A percentile compares a stretch with the other conserved stretches of the same genome.
These are phyloP conservation scores for Elsinoe ampelina DNA, from an alignment of 2,329 filamentous ascomycete species.

Conservation along the genomic window DNA sequence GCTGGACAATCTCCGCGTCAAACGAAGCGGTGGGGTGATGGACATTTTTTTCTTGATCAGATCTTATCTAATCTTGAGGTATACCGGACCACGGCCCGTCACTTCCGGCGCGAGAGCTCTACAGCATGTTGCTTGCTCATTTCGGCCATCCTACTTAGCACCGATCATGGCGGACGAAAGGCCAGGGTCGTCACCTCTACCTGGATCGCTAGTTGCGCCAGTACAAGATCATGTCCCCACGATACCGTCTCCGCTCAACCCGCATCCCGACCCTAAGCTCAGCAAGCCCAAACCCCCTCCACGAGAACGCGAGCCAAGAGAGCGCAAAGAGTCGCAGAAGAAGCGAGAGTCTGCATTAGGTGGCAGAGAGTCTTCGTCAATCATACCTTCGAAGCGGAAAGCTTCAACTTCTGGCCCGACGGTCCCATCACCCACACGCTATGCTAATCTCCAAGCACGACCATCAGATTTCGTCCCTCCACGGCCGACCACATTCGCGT, in stretches of 20 bases:
- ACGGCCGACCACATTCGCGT: conserved; percentile 37
- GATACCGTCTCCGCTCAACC: conserved; percentile 66
- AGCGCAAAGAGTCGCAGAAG: conserved; percentile 43
- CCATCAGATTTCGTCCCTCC: conserved; percentile 41
- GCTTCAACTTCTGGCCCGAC: conserved; percentile 26
- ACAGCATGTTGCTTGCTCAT: not conserved
- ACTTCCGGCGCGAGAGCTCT: not conserved
- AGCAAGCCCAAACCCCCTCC: conserved; percentile 36
- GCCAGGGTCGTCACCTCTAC: not conserved
- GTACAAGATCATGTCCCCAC: conserved; percentile 63
- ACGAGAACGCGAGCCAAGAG: conserved; percentile 40
- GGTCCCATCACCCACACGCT: conserved; percentile 41
- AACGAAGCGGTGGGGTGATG: not conserved
- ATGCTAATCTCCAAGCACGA: conserved; percentile 40
- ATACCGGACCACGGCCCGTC: not conserved
- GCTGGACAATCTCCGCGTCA: not conserved
- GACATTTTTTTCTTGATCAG: not conserved
- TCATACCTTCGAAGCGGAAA: conserved; percentile 28
- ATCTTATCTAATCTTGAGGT: conserved; percentile 5
- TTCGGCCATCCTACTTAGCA: not conserved
- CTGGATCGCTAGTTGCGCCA: conserved; percentile 26
- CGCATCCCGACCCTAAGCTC: conserved; percentile 42
- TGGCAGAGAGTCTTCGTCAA: conserved; percentile 29
- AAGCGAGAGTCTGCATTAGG: conserved; percentile 40
- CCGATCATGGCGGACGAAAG: conserved; percentile 3